These are phyloP conservation scores for Citeromyces nyonsensis DNA, from an alignment of 805 yeast species.

Conservation along the genomic window DNA sequence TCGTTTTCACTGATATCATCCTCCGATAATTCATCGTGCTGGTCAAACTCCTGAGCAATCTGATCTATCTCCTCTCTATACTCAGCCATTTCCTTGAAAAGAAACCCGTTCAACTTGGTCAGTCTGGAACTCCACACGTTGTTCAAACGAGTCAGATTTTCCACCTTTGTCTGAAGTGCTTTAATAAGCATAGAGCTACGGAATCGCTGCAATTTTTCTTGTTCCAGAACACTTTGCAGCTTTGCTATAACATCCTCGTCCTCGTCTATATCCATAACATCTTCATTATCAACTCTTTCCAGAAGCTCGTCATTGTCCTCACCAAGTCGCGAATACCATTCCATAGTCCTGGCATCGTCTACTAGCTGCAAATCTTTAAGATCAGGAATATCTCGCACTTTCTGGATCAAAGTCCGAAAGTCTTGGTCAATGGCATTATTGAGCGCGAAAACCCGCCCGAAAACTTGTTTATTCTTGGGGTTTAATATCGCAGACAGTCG, in stretches of 20 bases:
- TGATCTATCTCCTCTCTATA: constrained; percentile 6
- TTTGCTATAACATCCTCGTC: constrained; percentile 5
- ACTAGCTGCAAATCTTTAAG: constrained; percentile 1
- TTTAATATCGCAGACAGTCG: neutral
- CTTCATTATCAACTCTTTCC: neutral
- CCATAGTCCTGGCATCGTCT: constrained; percentile 2
- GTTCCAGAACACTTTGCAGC: constrained; percentile 7
- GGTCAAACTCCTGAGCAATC: constrained; percentile 17
- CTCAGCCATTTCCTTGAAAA: constrained; percentile 7
- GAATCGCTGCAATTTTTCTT: constrained; percentile 11
- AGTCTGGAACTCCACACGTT: constrained; percentile 13
- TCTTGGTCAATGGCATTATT: constrained; percentile 1
- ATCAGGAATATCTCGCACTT: constrained; percentile 2
- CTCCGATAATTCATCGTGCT: constrained; percentile 1
- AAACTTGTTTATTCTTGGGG: neutral
- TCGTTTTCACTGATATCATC: neutral
- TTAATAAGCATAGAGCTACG: constrained; percentile 10
- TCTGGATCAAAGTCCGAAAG: constrained; percentile 2
- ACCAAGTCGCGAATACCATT: neutral
- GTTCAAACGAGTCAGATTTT: constrained; percentile 8
- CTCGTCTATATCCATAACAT: constrained; percentile 4
- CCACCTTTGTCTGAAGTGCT: constrained; percentile 10
- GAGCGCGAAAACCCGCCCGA: neutral
- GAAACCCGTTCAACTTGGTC: constrained; percentile 7
- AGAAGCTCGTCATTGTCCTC: constrained; percentile 6